Evolutionary conservation across 1,284 basidiomycete species (phyloP).

Genomic region (Cryptococcus sp.): DNA sequence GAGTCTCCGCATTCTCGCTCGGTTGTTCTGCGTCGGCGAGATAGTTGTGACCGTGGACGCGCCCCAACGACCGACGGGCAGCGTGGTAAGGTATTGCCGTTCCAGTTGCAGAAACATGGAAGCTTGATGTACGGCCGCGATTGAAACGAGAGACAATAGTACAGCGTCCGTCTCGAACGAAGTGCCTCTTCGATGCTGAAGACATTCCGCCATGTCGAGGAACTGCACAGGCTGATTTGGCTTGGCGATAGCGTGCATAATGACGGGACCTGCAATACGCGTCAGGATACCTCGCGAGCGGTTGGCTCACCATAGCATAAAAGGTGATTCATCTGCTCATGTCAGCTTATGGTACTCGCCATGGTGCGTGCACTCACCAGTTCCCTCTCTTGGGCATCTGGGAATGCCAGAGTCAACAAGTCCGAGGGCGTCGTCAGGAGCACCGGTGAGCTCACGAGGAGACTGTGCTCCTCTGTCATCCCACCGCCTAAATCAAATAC

Average conservation of each 20-base stretch:
- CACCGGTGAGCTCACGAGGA: not conserved
- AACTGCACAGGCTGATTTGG: slow-evolving; percentile 18
- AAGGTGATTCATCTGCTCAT: slow-evolving; percentile 16
- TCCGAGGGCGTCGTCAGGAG: slow-evolving; percentile 12
- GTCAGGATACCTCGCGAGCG: not conserved
- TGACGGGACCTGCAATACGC: slow-evolving; percentile 14
- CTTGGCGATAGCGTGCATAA: slow-evolving; percentile 18
- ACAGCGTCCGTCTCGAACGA: slow-evolving; percentile 20
- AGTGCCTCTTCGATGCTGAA: slow-evolving; percentile 17
- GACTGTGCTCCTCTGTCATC: not conserved
- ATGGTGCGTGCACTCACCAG: slow-evolving; percentile 15
- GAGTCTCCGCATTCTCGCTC: slow-evolving; percentile 2
- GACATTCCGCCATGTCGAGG: slow-evolving; percentile 17
- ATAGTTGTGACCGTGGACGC: not conserved
- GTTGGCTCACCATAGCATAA: slow-evolving; percentile 17
- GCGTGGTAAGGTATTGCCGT: slow-evolving; percentile 11
- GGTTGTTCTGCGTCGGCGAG: not conserved
- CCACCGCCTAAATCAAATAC: not conserved
- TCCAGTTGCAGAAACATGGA: slow-evolving; percentile 17
- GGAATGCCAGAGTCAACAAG: slow-evolving; percentile 10
- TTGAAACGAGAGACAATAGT: slow-evolving; percentile 21
- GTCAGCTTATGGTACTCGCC: slow-evolving; percentile 6
- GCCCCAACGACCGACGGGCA: slow-evolving; percentile 16
- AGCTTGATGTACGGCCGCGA: slow-evolving; percentile 22
- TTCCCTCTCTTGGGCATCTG: slow-evolving; percentile 16